Percentiles rank a stretch among this genome's conserved stretches.
Conservation (phyloP, 257 asterid species). For the Plantago ovata region DNA sequence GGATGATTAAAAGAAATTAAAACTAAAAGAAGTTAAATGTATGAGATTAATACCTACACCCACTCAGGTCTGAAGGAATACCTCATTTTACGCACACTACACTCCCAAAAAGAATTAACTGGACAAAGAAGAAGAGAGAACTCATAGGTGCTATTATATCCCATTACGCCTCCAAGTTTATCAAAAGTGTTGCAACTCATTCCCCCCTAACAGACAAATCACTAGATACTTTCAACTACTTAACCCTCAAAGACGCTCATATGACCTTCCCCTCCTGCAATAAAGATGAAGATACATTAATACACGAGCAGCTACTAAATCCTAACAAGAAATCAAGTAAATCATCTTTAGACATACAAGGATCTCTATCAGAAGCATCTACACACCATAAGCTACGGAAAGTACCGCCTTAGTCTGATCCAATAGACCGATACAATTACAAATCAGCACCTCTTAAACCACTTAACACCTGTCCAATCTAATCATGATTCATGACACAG, state of each 20-base stretch:
- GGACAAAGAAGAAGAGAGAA: slow-evolving; percentile 56
- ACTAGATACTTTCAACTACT: no score
- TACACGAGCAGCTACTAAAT: no score
- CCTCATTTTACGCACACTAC: slow-evolving; percentile 62
- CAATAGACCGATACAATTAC: background rate
- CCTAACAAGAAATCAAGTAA: no score
- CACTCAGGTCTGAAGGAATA: slow-evolving; percentile 69
- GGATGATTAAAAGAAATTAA: slow-evolving; percentile 23
- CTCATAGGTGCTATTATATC: slow-evolving; percentile 37
- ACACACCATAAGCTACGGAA: background rate
- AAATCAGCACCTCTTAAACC: background rate
- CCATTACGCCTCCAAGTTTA: slow-evolving; percentile 41
- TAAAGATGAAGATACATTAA: no score
- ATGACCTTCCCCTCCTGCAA: slow-evolving; percentile 34
- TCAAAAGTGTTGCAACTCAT: slow-evolving; percentile 45
- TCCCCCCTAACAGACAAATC: background rate
- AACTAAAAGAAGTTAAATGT: slow-evolving; percentile 14
- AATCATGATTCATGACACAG: no score
- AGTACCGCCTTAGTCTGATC: background rate
- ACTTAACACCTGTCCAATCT: no score
- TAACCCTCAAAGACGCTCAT: slow-evolving; percentile 39
- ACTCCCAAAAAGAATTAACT: slow-evolving; percentile 67
- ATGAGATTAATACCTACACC: slow-evolving; percentile 38
- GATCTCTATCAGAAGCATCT: no score
- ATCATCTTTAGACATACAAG: no score